A percentile compares a stretch with the other conserved stretches of the same genome.
These are phyloP conservation scores for Penicillium sclerotigenum DNA, from an alignment of 2,329 filamentous ascomycete genomes.

Conservation along the genomic window DNA sequence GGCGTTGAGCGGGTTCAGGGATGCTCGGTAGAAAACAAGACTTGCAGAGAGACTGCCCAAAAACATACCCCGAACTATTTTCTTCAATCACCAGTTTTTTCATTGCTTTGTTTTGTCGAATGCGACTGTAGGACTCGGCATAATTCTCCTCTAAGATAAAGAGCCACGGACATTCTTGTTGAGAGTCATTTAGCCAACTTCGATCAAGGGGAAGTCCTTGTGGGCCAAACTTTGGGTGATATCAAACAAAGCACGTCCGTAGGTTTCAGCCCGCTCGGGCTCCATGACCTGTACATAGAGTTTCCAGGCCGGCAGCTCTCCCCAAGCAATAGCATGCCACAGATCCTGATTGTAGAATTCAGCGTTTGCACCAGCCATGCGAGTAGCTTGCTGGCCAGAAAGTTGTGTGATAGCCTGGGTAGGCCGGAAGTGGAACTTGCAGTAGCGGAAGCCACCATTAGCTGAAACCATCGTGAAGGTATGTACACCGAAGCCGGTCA, in stretches of 20 bases:
- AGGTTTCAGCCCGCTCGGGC: conserved; percentile 49
- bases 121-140: too few species aligned
- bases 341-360: conserved; percentile 60
- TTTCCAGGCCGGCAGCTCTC: conserved; percentile 58
- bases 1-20: too few species aligned
- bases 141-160: neutral
- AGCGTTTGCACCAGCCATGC: conserved; percentile 53
- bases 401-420: conserved; percentile 56
- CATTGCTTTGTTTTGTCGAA: too few species aligned
- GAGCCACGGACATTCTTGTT: conserved; percentile 45
- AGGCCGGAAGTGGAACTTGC: conserved; percentile 59
- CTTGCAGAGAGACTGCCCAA: too few species aligned
- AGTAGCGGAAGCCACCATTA: conserved; percentile 56
- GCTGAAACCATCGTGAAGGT: conserved; percentile 32
- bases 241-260: conserved; percentile 54
- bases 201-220: conserved; percentile 48
- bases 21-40: too few species aligned
- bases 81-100: too few species aligned
- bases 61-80: too few species aligned
- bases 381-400: conserved; percentile 51
- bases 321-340: conserved; percentile 57
- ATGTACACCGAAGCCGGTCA: conserved; percentile 52
- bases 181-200: conserved; percentile 52
- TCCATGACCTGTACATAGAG: conserved; percentile 55
- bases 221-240: conserved; percentile 56